Evolutionary conservation across 371 early-diverging fungal species (phyloP), one percentile per base, ranked within the genome.

Genomic region (Coemansia sp.): DNA sequence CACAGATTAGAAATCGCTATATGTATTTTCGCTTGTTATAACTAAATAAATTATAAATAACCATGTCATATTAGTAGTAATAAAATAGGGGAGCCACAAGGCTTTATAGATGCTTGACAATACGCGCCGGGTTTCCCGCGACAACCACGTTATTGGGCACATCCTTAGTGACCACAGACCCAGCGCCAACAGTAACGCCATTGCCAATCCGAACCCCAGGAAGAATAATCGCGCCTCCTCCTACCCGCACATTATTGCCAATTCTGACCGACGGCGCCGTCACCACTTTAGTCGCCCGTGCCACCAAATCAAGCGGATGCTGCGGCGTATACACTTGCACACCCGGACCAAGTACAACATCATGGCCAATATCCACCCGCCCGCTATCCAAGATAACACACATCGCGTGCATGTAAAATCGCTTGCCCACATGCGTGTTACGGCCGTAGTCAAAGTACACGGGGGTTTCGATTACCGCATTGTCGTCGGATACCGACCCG

Each of bases 151-250:
- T 82, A 1, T 85, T 72, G 4, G 88, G 88, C 0, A 95, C 91
- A 63, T 91, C 86, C 74, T 91, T 93, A 24, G 92, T 93, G n/a
- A 95, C 89, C 2, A 88, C 85, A 17, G 80, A 41, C 4, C 88
- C 89, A 15, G 85, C 86, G 1, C 80, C 88, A 53, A 89, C 65
- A 15, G 80, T 78, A n/a, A 66, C 61, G 12, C 90, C 87, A 49
- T 90, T 78, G 0, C 95, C 95, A 63, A 95, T 89, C 0, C 88
- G 92, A 8, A 94, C 89, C 19, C 94, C 94, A 13, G 94, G 90
- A 66, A 86, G 81, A 52, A 95, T 86, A 6, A 87, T 84, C 0
- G 82, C 85, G 46, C 86, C 80, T n/a, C 90, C 92, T 3, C 92
- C 91, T 41, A 91, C 67, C 91, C 90, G 90, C 19, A 85, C 85